These are phyloP conservation scores for Skeletonema tropicum DNA, from an alignment of 108 stramenopile species.

Conservation along the genomic window DNA sequence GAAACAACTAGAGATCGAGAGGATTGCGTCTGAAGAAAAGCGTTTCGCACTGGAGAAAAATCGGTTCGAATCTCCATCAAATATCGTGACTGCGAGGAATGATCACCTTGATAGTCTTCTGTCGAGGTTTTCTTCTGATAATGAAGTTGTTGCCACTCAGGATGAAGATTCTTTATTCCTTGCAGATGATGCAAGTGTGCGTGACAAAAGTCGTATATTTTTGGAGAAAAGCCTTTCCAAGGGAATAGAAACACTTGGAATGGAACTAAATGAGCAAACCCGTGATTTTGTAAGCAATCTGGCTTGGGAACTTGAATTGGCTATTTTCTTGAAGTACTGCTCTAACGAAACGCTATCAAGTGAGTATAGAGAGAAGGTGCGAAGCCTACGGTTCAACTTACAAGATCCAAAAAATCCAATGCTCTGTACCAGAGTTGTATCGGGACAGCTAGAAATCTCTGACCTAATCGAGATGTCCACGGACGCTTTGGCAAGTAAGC, in stretches of 20 bases:
- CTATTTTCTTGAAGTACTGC: slow-evolving; percentile 48
- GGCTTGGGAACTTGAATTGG: slow-evolving; percentile 73
- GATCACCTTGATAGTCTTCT: slow-evolving; percentile 61
- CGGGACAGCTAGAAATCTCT: slow-evolving; percentile 48
- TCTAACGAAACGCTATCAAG: slow-evolving; percentile 24
- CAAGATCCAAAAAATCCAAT: slow-evolving; percentile 64
- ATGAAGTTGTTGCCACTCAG: slow-evolving; percentile 2
- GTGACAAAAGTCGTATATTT: slow-evolving; percentile 54
- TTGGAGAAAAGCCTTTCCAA: slow-evolving; percentile 50
- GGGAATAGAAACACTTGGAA: slow-evolving; percentile 49
- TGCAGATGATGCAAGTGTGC: slow-evolving; percentile 24
- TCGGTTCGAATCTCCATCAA: slow-evolving; percentile 30
- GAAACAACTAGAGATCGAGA: slow-evolving; percentile 28
- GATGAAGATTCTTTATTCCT: slow-evolving; percentile 25
- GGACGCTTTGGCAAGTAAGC: slow-evolving; percentile 65
- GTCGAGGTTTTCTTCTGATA: slow-evolving; percentile 27
- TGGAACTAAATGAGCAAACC: slow-evolving; percentile 28
- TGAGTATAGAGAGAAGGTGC: slow-evolving; percentile 62
- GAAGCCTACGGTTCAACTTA: slow-evolving; percentile 56
- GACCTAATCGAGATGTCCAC: slow-evolving; percentile 63
- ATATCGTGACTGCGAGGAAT: slow-evolving; percentile 45
- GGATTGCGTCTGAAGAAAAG: slow-evolving; percentile 7
- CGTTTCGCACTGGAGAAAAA: slow-evolving; percentile 16
- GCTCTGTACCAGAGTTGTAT: slow-evolving; percentile 62
- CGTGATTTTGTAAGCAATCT: slow-evolving; percentile 51